Conservation (phyloP, 306 rosid species). For the Casuarina equisetifolia region DNA sequence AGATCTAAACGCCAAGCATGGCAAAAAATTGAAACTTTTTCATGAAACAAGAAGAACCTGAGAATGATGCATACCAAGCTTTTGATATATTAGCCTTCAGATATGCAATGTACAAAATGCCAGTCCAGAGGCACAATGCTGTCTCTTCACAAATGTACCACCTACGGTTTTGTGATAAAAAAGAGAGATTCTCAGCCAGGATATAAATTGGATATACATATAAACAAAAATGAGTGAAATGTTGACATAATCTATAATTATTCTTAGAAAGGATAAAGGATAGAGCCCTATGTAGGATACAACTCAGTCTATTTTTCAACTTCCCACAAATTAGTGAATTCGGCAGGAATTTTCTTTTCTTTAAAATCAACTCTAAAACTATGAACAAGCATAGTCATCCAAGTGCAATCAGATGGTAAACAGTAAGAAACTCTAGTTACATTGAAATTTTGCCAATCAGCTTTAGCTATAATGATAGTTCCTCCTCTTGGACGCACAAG, state of each 20-base stretch:
- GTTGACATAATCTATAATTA: neutral
- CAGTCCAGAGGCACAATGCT: constrained; percentile 90
- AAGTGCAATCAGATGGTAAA: neutral
- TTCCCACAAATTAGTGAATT: no score
- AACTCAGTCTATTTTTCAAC: neutral
- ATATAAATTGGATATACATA: neutral
- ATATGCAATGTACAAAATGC: constrained; percentile 68
- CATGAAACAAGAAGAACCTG: constrained; percentile 19
- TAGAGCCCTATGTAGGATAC: constrained; percentile 27
- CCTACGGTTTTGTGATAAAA: constrained; percentile 51
- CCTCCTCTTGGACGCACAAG: neutral
- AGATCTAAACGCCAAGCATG: neutral
- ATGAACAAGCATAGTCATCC: neutral
- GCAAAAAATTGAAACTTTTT: constrained; percentile 22
- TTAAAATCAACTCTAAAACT: constrained; percentile 8
- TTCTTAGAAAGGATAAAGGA: constrained; percentile 6
- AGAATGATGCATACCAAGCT: constrained; percentile 66
- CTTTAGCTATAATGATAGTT: neutral
- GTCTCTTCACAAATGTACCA: constrained; percentile 96
- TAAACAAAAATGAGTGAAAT: constrained; percentile 21
- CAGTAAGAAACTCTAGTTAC: neutral
- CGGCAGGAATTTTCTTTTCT: no score
- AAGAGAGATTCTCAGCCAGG: constrained; percentile 16
- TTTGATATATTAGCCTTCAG: constrained; percentile 62
- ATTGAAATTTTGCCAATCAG: neutral